Conservation (phyloP, 257 asterid genomes). For the Perilla frutescens region DNA sequence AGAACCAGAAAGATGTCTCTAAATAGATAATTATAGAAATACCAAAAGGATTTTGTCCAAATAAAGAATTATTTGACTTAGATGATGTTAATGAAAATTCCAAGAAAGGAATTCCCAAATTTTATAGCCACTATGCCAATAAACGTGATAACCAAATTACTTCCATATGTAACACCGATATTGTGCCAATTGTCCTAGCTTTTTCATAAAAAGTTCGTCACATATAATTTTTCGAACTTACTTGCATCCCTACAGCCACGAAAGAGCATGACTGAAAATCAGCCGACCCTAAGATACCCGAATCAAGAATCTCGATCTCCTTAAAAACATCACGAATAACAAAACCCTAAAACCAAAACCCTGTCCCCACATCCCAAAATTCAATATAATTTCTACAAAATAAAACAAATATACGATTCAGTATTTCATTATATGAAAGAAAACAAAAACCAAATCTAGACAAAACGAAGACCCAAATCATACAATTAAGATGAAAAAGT, state of each 20-base stretch:
- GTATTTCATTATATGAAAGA: constrained; percentile 19
- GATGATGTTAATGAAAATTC: background rate
- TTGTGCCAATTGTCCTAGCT: background rate
- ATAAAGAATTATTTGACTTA: background rate
- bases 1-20: background rate
- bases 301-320: constrained; percentile 1
- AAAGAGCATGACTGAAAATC: background rate
- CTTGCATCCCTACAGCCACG: constrained; percentile 6
- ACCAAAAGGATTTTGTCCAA: too few relatives aligned
- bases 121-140: constrained; percentile 9
- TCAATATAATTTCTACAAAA: constrained; percentile 14
- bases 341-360: constrained; percentile 45
- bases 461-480: constrained; percentile 20
- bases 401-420: constrained; percentile 15
- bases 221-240: background rate
- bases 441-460: constrained; percentile 23
- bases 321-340: constrained; percentile 18
- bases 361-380: constrained; percentile 25
- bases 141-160: background rate
- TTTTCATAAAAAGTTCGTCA: constrained; percentile 9
- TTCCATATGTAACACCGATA: background rate
- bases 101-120: background rate
- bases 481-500: background rate
- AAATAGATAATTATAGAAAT: background rate
- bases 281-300: background rate